Evolutionary conservation across 106 monocot genomes (phyloP).

Genomic region (Xerophyta viscosa): DNA sequence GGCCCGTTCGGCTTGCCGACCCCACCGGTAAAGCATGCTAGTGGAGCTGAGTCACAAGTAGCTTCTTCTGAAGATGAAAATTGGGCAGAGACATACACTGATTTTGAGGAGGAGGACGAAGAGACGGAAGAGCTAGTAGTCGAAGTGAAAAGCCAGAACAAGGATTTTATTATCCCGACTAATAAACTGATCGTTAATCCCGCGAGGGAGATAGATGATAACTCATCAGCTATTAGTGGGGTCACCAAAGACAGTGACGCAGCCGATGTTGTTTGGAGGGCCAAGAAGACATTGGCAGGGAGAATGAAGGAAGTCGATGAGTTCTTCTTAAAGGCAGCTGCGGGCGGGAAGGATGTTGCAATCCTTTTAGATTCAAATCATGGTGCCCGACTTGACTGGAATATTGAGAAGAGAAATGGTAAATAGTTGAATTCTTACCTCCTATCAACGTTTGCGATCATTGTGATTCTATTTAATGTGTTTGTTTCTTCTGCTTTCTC

Average conservation of each 20-base stretch:
- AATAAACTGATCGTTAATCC: conserved; percentile 10
- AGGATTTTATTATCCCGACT: not conserved
- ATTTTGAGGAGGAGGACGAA: conserved; percentile 54
- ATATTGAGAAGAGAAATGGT: conserved; percentile 33
- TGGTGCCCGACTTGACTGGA: conserved; percentile 12
- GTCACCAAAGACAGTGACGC: conserved; percentile 62
- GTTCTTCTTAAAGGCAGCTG: conserved; percentile 88
- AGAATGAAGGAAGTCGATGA: conserved; percentile 84
- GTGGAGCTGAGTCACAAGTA: not conserved
- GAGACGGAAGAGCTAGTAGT: conserved; percentile 13
- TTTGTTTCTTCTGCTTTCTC: not conserved
- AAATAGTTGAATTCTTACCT: too few species aligned
- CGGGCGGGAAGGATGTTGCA: conserved; percentile 55
- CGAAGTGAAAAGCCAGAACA: not conserved
- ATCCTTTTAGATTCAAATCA: conserved; percentile 41
- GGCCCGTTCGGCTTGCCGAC: conserved; percentile 39
- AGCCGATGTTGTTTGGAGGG: conserved; percentile 40
- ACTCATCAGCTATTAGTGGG: conserved; percentile 40
- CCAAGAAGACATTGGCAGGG: conserved; percentile 56
- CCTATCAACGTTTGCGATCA: too few species aligned
- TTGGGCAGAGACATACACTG: conserved; percentile 53
- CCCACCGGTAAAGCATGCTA: conserved; percentile 12
- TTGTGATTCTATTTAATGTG: too few species aligned
- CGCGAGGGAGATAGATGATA: conserved; percentile 35
- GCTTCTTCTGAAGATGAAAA: conserved; percentile 36